Conservation (phyloP, 768 basidiomycete genomes). For the Dioszegia aurantiaca region DNA sequence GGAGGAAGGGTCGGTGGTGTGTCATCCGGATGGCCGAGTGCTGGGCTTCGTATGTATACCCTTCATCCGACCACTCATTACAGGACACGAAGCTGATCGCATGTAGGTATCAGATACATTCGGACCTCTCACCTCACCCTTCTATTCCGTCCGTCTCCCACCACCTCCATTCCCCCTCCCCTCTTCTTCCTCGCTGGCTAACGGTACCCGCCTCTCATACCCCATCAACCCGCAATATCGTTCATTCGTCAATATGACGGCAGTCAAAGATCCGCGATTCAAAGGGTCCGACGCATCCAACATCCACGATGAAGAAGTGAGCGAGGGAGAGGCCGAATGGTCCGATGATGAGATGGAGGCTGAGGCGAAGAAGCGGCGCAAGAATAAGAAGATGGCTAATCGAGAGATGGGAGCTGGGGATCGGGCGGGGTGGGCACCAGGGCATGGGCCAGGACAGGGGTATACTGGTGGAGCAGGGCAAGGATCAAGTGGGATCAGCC, state of each 20-base stretch:
- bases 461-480: too few relatives aligned
- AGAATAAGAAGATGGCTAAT: slow-evolving; percentile 9
- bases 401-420: background rate
- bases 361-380: slow-evolving; percentile 61
- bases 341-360: slow-evolving; percentile 92
- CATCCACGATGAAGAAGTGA: slow-evolving; percentile 88
- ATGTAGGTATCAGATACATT: slow-evolving; percentile 87
- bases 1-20: slow-evolving; percentile 84
- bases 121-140: slow-evolving; percentile 82
- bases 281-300: slow-evolving; percentile 95
- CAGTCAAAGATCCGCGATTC: slow-evolving; percentile 59
- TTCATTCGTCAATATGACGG: slow-evolving; percentile 75
- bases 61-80: background rate
- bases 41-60: slow-evolving; percentile 74
- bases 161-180: slow-evolving; percentile 56
- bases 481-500: background rate
- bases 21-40: slow-evolving; percentile 84
- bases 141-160: slow-evolving; percentile 84
- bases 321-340: slow-evolving; percentile 85
- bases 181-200: slow-evolving; percentile 22
- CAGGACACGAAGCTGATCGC: slow-evolving; percentile 16
- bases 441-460: slow-evolving; percentile 1
- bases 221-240: slow-evolving; percentile 65
- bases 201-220: slow-evolving; percentile 66
- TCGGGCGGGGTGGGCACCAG: background rate